Conservation (phyloP, 257 asterid species). For the Linaria vulgaris region DNA sequence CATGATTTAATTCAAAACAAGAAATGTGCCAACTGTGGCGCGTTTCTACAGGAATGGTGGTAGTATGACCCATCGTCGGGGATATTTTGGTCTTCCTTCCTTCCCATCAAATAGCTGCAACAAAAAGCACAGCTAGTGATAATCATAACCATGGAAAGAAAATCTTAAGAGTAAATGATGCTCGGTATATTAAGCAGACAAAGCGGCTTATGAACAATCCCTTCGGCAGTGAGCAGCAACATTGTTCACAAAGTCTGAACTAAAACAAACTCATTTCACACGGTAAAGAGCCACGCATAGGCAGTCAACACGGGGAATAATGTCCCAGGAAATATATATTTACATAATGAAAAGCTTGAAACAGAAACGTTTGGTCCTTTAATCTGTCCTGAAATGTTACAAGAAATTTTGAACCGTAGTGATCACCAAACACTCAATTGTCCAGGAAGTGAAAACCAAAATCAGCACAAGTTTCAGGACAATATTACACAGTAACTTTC, state of each 20-base stretch:
- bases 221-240: background rate
- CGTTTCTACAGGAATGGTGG: slow-evolving; percentile 86
- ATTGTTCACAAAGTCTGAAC: background rate
- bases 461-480: background rate
- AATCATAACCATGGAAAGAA: slow-evolving; percentile 14
- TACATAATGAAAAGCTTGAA: background rate
- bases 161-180: background rate
- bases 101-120: slow-evolving; percentile 93
- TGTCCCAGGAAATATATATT: background rate
- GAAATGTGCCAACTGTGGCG: slow-evolving; percentile 7
- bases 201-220: background rate
- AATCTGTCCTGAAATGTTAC: background rate
- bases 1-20: background rate
- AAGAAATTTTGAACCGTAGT: background rate
- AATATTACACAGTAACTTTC: background rate
- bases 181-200: background rate
- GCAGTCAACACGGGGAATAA: slow-evolving; percentile 9
- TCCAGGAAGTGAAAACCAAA: background rate
- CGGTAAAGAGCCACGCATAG: background rate
- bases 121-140: slow-evolving; percentile 23
- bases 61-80: slow-evolving; percentile 92
- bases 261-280: background rate
- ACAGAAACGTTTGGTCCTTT: background rate
- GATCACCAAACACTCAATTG: background rate
- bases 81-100: slow-evolving; percentile 86